Conservation (phyloP, 2,329 filamentous ascomycete species). For the Verticillium albo-atrum region DNA sequence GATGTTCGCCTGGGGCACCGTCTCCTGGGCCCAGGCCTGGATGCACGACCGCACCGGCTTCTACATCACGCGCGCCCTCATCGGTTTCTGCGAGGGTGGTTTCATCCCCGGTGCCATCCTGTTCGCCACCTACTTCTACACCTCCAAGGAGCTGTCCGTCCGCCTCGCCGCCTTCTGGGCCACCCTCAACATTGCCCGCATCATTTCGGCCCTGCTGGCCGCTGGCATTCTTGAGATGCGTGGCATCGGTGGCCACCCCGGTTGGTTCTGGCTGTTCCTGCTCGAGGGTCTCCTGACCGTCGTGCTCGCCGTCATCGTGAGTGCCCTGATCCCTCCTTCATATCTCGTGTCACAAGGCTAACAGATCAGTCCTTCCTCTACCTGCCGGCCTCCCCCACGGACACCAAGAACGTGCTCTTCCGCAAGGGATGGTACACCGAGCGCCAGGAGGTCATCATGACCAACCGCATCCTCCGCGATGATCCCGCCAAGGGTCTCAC, state of each 20-base stretch:
- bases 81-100: constrained; percentile 50
- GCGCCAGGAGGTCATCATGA: constrained; percentile 64
- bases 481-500: constrained; percentile 50
- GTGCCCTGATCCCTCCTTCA: constrained; percentile 7
- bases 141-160: constrained; percentile 59
- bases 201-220: constrained; percentile 43
- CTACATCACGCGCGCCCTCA: constrained; percentile 45
- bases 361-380: constrained; percentile 44
- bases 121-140: constrained; percentile 72
- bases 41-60: constrained; percentile 42
- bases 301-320: constrained; percentile 41
- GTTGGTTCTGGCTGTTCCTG: constrained; percentile 52
- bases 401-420: constrained; percentile 57
- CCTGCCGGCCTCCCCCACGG: constrained; percentile 59
- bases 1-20: constrained; percentile 43
- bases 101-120: constrained; percentile 58
- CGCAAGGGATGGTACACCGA: constrained; percentile 64
- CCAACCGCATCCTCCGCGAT: constrained; percentile 53
- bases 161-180: constrained; percentile 68
- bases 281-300: constrained; percentile 41
- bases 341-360: not conserved
- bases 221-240: constrained; percentile 44
- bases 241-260: constrained; percentile 39
- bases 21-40: constrained; percentile 43
- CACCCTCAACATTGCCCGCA: constrained; percentile 36